phyloP scores from a whole-genome alignment of 495 filamentous ascomycete genomes.

The Podospora comata region DNA sequence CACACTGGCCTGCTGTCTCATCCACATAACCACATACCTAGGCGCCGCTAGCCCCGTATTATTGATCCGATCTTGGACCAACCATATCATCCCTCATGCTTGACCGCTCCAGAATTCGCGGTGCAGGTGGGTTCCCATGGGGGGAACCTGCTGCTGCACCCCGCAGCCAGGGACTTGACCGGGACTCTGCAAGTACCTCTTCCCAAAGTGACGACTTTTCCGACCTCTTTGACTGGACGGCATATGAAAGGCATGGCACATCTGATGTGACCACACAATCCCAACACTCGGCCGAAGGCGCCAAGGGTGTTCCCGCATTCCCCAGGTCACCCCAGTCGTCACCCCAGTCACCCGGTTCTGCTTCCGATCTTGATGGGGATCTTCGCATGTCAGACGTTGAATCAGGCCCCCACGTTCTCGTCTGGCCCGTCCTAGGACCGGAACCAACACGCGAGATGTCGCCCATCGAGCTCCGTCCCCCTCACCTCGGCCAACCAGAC shows the following conservation, averaged over 20 bases:
- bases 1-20: conserved; percentile 19
- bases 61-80: conserved; percentile 17
- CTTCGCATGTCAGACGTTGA: conserved; percentile 22
- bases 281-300: conserved; percentile 16
- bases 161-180: conserved; percentile 9
- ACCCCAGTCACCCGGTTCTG: conserved; percentile 13
- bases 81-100: conserved; percentile 21
- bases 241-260: conserved; percentile 9
- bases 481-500: neutral
- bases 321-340: neutral
- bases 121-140: neutral
- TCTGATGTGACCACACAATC: conserved; percentile 24
- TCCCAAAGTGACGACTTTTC: conserved; percentile 9
- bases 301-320: conserved; percentile 8
- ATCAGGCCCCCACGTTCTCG: conserved; percentile 11
- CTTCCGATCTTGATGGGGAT: conserved; percentile 19
- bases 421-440: conserved; percentile 19
- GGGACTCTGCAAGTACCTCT: conserved; percentile 17
- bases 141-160: conserved; percentile 9
- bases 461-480: conserved; percentile 1
- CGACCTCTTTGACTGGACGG: conserved; percentile 23
- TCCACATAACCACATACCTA: conserved; percentile 17
- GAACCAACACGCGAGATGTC: conserved; percentile 8
- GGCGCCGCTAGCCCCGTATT: conserved; percentile 14
- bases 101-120: conserved; percentile 12